phyloP scores from a whole-genome alignment of 108 stramenopile species.

The Hondaea fermentalgiana region DNA sequence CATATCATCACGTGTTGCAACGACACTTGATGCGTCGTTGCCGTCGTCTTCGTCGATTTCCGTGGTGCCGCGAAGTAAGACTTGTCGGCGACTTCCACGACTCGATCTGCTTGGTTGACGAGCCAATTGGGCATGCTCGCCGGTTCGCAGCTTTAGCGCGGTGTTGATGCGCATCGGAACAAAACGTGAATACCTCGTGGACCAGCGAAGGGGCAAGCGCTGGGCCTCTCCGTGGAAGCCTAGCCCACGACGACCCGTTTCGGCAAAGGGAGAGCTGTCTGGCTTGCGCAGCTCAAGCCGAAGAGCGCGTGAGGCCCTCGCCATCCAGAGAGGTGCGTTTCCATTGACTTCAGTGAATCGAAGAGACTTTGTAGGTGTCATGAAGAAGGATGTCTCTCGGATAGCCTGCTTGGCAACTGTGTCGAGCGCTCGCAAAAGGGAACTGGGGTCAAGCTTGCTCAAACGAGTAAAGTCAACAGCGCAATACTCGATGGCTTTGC shows the following conservation, averaged over 20 bases:
- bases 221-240: neutral
- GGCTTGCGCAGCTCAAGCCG: neutral
- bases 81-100: no score
- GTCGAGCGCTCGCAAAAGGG: constrained; percentile 72
- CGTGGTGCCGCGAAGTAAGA: no score
- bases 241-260: neutral
- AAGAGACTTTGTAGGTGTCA: constrained; percentile 34
- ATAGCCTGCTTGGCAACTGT: constrained; percentile 85
- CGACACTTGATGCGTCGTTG: no score
- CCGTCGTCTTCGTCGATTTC: no score
- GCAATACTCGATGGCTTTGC: constrained; percentile 71
- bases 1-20: no score
- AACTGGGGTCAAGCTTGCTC: constrained; percentile 40
- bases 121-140: neutral
- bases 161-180: neutral
- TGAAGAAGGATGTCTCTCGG: constrained; percentile 88
- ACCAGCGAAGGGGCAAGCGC: neutral
- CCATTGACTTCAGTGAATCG: neutral
- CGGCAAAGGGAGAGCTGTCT: neutral
- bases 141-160: neutral
- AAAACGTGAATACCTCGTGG: neutral
- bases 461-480: constrained; percentile 81
- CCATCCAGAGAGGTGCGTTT: neutral
- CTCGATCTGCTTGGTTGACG: neutral
- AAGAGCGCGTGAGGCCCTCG: neutral